Conservation (phyloP, 495 filamentous ascomycete genomes). For the Neurospora terricola region DNA sequence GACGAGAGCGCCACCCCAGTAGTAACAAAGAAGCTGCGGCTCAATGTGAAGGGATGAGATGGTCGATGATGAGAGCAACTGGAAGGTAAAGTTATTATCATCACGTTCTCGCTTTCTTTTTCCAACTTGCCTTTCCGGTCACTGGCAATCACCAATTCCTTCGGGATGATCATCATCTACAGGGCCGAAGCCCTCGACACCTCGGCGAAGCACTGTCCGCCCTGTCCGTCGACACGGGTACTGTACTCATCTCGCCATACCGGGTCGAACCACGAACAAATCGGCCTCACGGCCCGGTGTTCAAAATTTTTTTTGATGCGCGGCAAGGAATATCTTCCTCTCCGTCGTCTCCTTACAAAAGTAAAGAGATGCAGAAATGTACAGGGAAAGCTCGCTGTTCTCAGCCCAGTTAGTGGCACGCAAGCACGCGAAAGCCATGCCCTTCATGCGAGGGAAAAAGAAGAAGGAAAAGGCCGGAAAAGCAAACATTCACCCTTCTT, state of each 20-base stretch:
- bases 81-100: background rate
- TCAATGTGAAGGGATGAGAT: background rate
- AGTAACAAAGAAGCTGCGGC: background rate
- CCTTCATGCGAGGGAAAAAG: background rate
- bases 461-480: background rate
- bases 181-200: too few species aligned
- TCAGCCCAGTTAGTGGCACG: background rate
- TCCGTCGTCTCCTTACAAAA: background rate
- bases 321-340: background rate
- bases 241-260: background rate
- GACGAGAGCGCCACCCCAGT: background rate
- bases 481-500: background rate
- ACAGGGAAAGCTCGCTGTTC: background rate
- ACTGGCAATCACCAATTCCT: background rate
- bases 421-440: background rate
- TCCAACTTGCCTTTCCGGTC: background rate
- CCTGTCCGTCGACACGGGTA: background rate
- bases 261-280: background rate
- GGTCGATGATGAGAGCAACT: background rate
- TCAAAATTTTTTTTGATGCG: background rate
- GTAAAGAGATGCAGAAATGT: background rate
- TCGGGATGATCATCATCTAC: too few species aligned
- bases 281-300: background rate
- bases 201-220: background rate
- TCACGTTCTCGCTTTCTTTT: background rate